Evolutionary conservation across 164 flowering plant species (phyloP).

Genomic region (Cinnamomum chago): DNA sequence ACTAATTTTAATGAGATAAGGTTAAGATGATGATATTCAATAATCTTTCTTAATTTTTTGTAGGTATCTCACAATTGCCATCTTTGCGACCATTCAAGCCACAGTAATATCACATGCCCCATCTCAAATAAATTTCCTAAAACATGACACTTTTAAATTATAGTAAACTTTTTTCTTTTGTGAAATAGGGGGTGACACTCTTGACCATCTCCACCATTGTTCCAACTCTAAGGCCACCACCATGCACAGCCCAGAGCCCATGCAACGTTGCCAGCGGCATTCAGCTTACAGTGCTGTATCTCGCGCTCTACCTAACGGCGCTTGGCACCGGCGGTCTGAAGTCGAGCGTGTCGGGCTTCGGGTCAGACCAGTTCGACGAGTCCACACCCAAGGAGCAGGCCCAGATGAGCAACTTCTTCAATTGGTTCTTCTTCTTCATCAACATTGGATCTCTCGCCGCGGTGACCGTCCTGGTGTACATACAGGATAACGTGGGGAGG

Average conservation of each 20-base stretch:
- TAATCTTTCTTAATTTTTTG: neutral
- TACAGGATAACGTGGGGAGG: conserved; percentile 80
- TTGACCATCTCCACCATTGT: conserved; percentile 71
- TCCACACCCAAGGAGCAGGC: conserved; percentile 38
- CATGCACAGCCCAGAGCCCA: conserved; percentile 33
- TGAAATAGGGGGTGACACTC: conserved; percentile 70
- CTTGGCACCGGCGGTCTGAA: conserved; percentile 94
- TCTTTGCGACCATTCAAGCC: conserved; percentile 83
- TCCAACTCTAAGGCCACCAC: conserved; percentile 74
- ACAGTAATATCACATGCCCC: conserved; percentile 30
- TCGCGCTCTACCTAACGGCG: conserved; percentile 81
- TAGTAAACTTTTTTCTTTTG: neutral
- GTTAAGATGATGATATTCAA: too few species aligned
- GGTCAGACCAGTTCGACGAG: conserved; percentile 94
- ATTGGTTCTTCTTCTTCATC: conserved; percentile 93
- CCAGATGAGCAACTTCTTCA: conserved; percentile 72
- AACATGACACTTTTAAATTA: too few species aligned
- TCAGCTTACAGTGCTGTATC: conserved; percentile 58
- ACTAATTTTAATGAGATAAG: too few species aligned
- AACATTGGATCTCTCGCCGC: conserved; percentile 76
- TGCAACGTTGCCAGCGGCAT: conserved; percentile 55
- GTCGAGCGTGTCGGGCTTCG: conserved; percentile 92
- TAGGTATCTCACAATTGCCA: conserved; percentile 83
- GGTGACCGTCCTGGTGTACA: conserved; percentile 79
- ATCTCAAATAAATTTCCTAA: neutral